Conservation (phyloP, 2,329 filamentous ascomycete species). For the Aquanectria penicillioides region DNA sequence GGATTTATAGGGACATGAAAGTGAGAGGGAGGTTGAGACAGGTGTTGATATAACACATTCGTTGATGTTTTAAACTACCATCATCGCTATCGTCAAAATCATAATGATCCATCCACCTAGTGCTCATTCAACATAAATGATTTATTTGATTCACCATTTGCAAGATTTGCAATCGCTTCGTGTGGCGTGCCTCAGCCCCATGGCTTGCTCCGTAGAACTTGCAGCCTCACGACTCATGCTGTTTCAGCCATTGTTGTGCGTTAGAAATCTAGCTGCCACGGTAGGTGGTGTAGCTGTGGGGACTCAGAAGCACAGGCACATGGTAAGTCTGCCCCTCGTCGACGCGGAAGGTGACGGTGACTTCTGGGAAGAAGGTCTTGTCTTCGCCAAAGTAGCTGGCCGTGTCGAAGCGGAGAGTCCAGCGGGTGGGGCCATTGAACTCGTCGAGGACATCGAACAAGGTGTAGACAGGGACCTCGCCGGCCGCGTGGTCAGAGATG, state of each 20-base stretch:
- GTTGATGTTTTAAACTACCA: constrained; percentile 36
- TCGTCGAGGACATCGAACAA: constrained; percentile 65
- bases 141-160: background rate
- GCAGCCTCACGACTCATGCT: too few species aligned
- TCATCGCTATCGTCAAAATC: constrained; percentile 33
- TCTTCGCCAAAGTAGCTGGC: constrained; percentile 75
- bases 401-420: constrained; percentile 79
- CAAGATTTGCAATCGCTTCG: background rate
- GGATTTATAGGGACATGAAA: too few species aligned
- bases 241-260: too few species aligned
- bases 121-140: constrained; percentile 12
- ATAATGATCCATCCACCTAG: constrained; percentile 11
- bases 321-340: constrained; percentile 75
- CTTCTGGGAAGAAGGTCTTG: constrained; percentile 70
- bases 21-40: too few species aligned
- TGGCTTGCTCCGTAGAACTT: background rate
- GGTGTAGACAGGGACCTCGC: constrained; percentile 67
- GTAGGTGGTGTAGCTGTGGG: constrained; percentile 86
- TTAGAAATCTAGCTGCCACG: constrained; percentile 69
- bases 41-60: constrained; percentile 27
- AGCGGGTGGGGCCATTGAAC: constrained; percentile 60
- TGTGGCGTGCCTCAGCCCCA: background rate
- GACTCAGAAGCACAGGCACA: constrained; percentile 80
- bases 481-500: constrained; percentile 59
- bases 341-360: constrained; percentile 64